Evolutionary conservation across 108 stramenopile species (phyloP).

Genomic region (Nitzschia palea): DNA sequence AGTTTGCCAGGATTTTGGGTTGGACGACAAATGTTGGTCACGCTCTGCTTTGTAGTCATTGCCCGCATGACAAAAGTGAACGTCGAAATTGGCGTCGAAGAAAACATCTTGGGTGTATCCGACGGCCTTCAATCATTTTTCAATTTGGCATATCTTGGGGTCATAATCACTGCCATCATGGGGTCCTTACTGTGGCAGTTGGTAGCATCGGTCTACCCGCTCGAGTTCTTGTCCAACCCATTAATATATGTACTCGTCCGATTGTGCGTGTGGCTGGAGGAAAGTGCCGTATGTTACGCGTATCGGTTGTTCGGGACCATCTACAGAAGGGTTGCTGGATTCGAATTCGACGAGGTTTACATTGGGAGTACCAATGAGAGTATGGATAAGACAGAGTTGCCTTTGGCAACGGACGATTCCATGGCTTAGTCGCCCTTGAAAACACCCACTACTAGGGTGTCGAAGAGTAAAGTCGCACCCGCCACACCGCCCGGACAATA

Average conservation of each 20-base stretch:
- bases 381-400: slow-evolving; percentile 19
- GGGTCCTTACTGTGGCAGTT: slow-evolving; percentile 77
- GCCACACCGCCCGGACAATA: too few relatives aligned
- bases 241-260: not conserved
- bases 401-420: slow-evolving; percentile 8
- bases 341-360: slow-evolving; percentile 62
- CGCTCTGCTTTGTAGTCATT: slow-evolving; percentile 62
- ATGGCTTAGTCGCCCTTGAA: slow-evolving; percentile 7
- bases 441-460: slow-evolving; percentile 5
- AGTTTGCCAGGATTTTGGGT: slow-evolving; percentile 81
- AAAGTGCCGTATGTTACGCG: slow-evolving; percentile 54
- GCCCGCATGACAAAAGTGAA: slow-evolving; percentile 61
- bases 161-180: slow-evolving; percentile 76
- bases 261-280: slow-evolving; percentile 43
- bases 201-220: slow-evolving; percentile 69
- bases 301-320: slow-evolving; percentile 59
- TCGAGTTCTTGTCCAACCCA: not conserved
- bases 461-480: not conserved
- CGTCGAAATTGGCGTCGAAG: slow-evolving; percentile 41
- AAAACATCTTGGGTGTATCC: slow-evolving; percentile 71
- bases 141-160: slow-evolving; percentile 77
- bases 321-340: slow-evolving; percentile 46
- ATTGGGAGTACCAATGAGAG: slow-evolving; percentile 61
- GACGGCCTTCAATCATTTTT: slow-evolving; percentile 66
- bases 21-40: slow-evolving; percentile 79